Evolutionary conservation across 2,329 filamentous ascomycete genomes (phyloP).

Genomic region (Periglandula ipomoeae): DNA sequence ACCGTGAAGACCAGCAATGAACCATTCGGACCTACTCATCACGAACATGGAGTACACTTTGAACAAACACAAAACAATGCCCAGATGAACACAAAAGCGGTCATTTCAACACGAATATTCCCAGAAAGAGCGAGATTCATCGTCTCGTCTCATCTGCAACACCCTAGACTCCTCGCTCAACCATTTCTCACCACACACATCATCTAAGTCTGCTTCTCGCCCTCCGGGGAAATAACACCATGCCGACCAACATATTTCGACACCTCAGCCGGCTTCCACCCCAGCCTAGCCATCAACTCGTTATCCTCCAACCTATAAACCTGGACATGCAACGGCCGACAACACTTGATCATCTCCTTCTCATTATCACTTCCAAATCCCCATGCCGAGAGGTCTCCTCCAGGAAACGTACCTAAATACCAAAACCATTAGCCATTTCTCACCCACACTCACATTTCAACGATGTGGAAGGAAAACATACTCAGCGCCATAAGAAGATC

Average conservation of each 20-base stretch:
- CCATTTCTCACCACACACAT: neutral
- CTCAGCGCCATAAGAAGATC: constrained; percentile 56
- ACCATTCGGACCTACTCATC: too few species aligned
- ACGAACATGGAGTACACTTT: too few species aligned
- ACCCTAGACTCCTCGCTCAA: neutral
- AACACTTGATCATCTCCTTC: constrained; percentile 60
- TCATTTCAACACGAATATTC: too few species aligned
- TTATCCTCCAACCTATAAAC: constrained; percentile 55
- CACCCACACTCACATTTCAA: too few species aligned
- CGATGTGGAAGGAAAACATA: constrained; percentile 19
- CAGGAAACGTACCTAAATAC: constrained; percentile 58
- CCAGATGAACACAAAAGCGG: too few species aligned
- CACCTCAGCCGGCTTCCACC: constrained; percentile 53
- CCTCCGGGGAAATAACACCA: constrained; percentile 32
- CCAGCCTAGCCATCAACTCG: constrained; percentile 37
- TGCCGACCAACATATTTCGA: constrained; percentile 58
- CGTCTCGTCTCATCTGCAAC: neutral
- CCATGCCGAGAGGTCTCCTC: constrained; percentile 75
- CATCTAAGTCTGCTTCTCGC: constrained; percentile 10
- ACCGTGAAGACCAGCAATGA: too few species aligned
- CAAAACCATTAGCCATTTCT: neutral
- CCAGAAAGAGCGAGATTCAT: too few species aligned
- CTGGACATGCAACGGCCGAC: constrained; percentile 65
- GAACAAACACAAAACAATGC: too few species aligned
- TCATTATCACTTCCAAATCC: constrained; percentile 63